A percentile compares a stretch with the other conserved stretches of the same genome.
Conservation (phyloP, 106 monocot species). For the Platanthera guangdongensis region DNA sequence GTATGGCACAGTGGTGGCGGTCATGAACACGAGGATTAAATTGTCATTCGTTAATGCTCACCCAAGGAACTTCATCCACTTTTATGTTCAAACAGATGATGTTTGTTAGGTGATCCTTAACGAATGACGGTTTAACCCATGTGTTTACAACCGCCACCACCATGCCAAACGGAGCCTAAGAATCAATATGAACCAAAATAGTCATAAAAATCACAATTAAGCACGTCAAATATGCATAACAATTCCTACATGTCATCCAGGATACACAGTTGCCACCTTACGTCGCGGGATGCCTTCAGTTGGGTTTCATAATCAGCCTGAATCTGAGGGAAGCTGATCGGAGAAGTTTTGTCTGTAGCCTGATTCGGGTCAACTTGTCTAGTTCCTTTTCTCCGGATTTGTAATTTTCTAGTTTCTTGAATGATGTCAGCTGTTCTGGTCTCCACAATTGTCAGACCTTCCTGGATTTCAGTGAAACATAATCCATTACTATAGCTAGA, state of each 20-base stretch:
- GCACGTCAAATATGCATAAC: not conserved
- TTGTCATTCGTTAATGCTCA: too few relatives aligned
- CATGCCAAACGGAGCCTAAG: too few relatives aligned
- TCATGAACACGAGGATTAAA: too few relatives aligned
- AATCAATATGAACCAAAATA: too few relatives aligned
- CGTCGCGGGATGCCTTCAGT: slow-evolving; percentile 98
- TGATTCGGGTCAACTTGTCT: slow-evolving; percentile 20
- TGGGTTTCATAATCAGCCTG: slow-evolving; percentile 77
- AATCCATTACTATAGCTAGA: not conserved
- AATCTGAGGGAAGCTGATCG: slow-evolving; percentile 27
- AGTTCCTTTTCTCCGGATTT: slow-evolving; percentile 68
- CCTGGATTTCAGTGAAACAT: slow-evolving; percentile 24
- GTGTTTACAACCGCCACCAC: too few relatives aligned
- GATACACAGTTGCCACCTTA: slow-evolving; percentile 85
- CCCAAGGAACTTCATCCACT: too few relatives aligned
- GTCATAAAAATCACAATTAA: too few relatives aligned
- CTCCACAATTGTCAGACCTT: slow-evolving; percentile 74
- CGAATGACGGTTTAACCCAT: too few relatives aligned
- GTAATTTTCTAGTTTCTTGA: slow-evolving; percentile 70
- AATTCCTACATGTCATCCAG: slow-evolving; percentile 17
- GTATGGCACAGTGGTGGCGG: too few relatives aligned
- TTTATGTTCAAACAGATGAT: too few relatives aligned
- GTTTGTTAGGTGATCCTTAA: too few relatives aligned
- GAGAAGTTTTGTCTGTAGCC: slow-evolving; percentile 20
- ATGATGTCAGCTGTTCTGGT: slow-evolving; percentile 74